Conservation (phyloP, 176 grass and related monocot species). For the Zea luxurians region DNA sequence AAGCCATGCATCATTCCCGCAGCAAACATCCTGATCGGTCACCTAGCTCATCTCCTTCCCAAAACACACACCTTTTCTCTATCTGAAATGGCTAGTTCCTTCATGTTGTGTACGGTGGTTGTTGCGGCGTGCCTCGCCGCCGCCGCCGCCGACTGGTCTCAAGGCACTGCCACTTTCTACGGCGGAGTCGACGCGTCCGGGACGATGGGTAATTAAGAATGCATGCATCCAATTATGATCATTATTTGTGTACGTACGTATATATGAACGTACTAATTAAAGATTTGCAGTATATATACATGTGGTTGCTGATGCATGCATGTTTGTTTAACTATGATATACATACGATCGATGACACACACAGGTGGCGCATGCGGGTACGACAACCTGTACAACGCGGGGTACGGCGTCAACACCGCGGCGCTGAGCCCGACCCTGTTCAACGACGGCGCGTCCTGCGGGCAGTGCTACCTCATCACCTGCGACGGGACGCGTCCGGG, state of each 20-base stretch:
- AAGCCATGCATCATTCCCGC: not conserved
- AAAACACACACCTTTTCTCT: not conserved
- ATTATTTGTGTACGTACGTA: no score
- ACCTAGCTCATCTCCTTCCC: no score
- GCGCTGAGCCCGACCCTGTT: constrained; percentile 56
- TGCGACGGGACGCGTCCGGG: constrained; percentile 4
- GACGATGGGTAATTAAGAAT: constrained; percentile 42
- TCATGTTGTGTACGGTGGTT: constrained; percentile 13
- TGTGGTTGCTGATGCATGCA: no score
- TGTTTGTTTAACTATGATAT: not conserved
- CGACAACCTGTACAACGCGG: constrained; percentile 56
- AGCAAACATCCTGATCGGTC: not conserved
- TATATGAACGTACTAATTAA: no score
- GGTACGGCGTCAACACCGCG: constrained; percentile 50
- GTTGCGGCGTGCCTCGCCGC: constrained; percentile 10
- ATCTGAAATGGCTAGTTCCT: not conserved
- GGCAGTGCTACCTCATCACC: constrained; percentile 45
- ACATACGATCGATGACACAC: not conserved
- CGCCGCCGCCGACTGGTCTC: not conserved
- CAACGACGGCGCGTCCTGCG: constrained; percentile 59
- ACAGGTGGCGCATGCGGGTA: constrained; percentile 57
- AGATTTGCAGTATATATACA: no score
- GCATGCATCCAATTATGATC: no score
- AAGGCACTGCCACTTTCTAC: constrained; percentile 55
- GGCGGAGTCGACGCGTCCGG: constrained; percentile 54